A percentile compares a stretch with the other conserved stretches of the same genome.
phyloP scores from a whole-genome alignment of 306 rosid genomes.

The Hippophae tibetana region DNA sequence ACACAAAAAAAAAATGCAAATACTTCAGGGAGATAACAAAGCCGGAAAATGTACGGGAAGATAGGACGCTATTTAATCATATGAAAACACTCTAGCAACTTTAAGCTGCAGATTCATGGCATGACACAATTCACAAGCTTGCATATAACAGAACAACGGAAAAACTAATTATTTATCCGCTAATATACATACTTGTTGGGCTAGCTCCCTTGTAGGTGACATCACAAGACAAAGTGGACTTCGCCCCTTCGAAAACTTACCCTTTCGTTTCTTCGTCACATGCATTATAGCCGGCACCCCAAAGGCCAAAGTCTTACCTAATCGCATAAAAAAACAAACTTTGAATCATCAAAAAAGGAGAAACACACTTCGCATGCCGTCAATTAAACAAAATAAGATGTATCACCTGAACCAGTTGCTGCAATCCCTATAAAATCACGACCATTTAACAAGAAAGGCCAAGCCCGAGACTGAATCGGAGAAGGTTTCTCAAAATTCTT shows the following conservation, averaged over 20 bases:
- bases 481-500: slow-evolving; percentile 70
- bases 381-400: neutral
- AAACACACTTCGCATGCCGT: neutral
- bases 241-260: slow-evolving; percentile 49
- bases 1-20: too few species aligned
- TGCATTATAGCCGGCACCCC: slow-evolving; percentile 86
- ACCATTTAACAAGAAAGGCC: slow-evolving; percentile 84
- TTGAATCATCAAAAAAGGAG: slow-evolving; percentile 4
- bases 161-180: neutral
- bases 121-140: neutral
- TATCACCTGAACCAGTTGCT: slow-evolving; percentile 84
- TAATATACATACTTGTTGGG: slow-evolving; percentile 72
- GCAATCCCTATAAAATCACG: slow-evolving; percentile 96
- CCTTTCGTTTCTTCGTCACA: slow-evolving; percentile 55
- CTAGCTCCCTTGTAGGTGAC: slow-evolving; percentile 93
- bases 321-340: slow-evolving; percentile 4
- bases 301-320: slow-evolving; percentile 91
- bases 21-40: too few species aligned
- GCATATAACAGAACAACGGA: neutral
- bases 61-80: neutral
- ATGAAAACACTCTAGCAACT: neutral
- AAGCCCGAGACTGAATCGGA: slow-evolving; percentile 78
- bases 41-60: too few species aligned
- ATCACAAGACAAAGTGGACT: slow-evolving; percentile 78
- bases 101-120: neutral